Conservation (phyloP, 1,284 basidiomycete genomes). For the Meripilus lineatus region DNA sequence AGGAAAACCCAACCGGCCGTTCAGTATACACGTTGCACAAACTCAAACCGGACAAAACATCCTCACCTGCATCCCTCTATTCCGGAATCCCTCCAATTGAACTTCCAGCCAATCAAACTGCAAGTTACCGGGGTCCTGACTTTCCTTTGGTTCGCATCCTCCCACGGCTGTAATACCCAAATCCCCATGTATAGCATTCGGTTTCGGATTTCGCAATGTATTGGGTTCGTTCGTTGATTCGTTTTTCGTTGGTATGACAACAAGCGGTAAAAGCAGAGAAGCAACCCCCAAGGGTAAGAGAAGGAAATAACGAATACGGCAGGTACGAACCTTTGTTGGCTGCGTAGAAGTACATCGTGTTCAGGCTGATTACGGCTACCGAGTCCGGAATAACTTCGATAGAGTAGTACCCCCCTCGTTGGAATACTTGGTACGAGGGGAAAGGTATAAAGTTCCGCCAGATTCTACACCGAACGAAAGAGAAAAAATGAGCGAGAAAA, state of each 20-base stretch:
- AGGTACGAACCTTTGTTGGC: slow-evolving; percentile 72
- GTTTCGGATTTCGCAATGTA: no score
- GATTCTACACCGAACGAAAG: slow-evolving; percentile 58
- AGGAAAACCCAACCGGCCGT: slow-evolving; percentile 8
- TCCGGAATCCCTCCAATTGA: slow-evolving; percentile 69
- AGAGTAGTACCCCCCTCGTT: slow-evolving; percentile 82
- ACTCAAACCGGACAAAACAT: slow-evolving; percentile 10
- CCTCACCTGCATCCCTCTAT: slow-evolving; percentile 72
- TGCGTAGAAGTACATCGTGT: slow-evolving; percentile 92
- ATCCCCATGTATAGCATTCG: no score
- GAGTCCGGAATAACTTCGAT: slow-evolving; percentile 76
- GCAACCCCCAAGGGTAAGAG: not conserved
- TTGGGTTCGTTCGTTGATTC: no score
- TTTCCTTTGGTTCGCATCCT: slow-evolving; percentile 59
- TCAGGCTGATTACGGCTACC: slow-evolving; percentile 81
- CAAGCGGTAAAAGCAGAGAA: slow-evolving; percentile 12
- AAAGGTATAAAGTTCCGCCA: slow-evolving; percentile 86
- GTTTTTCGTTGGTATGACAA: slow-evolving; percentile 21
- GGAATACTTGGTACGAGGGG: slow-evolving; percentile 75
- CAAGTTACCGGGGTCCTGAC: slow-evolving; percentile 76
- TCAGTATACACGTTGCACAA: slow-evolving; percentile 3
- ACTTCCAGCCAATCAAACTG: slow-evolving; percentile 91
- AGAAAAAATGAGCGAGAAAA: not conserved
- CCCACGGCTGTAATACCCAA: slow-evolving; percentile 46
- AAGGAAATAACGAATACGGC: slow-evolving; percentile 8